A percentile compares a stretch with the other conserved stretches of the same genome.
These are phyloP conservation scores for Corymbia calophylla DNA, from an alignment of 441 rosid species.

Conservation along the genomic window DNA sequence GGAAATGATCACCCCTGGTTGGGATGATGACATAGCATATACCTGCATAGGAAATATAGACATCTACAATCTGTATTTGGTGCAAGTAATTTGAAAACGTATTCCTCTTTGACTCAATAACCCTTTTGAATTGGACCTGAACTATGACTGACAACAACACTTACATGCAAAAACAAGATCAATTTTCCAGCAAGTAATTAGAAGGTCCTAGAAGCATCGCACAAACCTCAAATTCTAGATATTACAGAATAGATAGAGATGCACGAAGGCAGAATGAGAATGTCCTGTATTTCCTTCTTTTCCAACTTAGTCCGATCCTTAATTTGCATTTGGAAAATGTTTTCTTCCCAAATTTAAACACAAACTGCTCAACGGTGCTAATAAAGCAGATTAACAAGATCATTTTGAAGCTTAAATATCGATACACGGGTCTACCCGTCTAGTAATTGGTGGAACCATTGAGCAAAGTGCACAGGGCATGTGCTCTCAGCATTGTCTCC, in stretches of 20 bases:
- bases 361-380: background rate
- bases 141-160: background rate
- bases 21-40: background rate
- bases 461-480: background rate
- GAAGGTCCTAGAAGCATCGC: background rate
- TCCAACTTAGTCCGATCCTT: background rate
- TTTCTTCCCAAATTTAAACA: background rate
- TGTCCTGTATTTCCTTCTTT: background rate
- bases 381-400: background rate
- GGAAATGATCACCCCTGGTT: background rate
- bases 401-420: background rate
- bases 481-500: background rate
- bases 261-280: background rate
- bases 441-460: background rate
- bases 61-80: background rate
- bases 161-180: background rate
- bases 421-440: fast-evolving
- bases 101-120: background rate
- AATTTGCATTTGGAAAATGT: background rate
- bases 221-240: background rate
- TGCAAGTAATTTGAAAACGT: background rate
- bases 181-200: background rate
- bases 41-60: background rate
- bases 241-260: background rate
- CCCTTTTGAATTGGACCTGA: background rate